These are phyloP conservation scores for Phytophthora pistaciae DNA, from an alignment of 352 stramenopile genomes.

Conservation along the genomic window DNA sequence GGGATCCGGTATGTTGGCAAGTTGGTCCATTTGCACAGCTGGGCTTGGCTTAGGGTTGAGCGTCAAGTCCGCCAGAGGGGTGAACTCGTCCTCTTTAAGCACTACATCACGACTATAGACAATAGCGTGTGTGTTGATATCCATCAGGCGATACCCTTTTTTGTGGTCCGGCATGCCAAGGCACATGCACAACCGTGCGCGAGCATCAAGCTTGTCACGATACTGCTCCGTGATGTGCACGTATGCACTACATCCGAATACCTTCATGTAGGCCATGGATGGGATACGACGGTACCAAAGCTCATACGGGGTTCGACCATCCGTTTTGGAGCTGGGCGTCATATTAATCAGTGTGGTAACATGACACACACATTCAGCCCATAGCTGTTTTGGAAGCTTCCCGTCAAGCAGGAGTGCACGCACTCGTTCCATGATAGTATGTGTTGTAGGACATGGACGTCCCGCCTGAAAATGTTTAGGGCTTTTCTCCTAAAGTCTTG, in stretches of 20 bases:
- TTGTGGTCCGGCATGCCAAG: not conserved
- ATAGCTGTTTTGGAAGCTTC: too few relatives aligned
- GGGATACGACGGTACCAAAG: not conserved
- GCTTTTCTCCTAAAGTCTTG: too few relatives aligned
- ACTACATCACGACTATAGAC: not conserved
- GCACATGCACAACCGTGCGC: not conserved
- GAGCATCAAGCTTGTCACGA: not conserved
- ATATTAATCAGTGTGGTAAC: too few relatives aligned
- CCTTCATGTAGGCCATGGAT: not conserved
- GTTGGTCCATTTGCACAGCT: not conserved
- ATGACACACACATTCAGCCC: too few relatives aligned
- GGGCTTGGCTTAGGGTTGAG: not conserved
- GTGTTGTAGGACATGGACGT: too few relatives aligned
- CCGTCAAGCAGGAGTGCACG: too few relatives aligned
- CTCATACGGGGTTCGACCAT: not conserved
- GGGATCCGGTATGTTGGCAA: not conserved
- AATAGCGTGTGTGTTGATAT: not conserved
- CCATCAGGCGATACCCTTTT: not conserved
- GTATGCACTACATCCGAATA: conserved; percentile 1
- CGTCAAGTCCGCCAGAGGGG: not conserved
- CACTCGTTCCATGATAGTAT: too few relatives aligned
- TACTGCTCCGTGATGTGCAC: not conserved
- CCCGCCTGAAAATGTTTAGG: too few relatives aligned
- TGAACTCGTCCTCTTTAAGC: not conserved
- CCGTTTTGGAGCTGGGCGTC: not conserved